Percentiles rank a stretch among this genome's conserved stretches.
phyloP scores from a whole-genome alignment of 1,139 yeast species.

The Debaryomyces sp. region DNA sequence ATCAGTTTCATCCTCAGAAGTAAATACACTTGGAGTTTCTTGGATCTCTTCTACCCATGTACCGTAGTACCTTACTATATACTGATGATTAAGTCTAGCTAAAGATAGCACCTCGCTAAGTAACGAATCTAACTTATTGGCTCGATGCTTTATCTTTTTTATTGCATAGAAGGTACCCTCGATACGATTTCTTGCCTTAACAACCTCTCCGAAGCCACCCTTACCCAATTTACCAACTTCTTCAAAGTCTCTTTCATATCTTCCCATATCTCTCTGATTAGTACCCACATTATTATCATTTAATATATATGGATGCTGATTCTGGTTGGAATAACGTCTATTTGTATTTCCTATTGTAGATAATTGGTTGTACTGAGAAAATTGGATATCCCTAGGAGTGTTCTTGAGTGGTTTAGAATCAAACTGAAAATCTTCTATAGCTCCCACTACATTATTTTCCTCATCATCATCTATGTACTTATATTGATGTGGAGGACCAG shows the following conservation, averaged over 20 bases:
- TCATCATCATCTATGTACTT: slow-evolving; percentile 1
- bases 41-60: slow-evolving; percentile 89
- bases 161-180: slow-evolving; percentile 96
- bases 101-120: slow-evolving; percentile 89
- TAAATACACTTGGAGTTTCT: slow-evolving; percentile 12
- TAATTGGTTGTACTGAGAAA: neutral
- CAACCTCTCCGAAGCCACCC: slow-evolving; percentile 98
- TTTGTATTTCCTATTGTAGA: slow-evolving; percentile 1
- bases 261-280: slow-evolving; percentile 23
- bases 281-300: neutral
- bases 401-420: neutral
- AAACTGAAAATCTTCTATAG: neutral
- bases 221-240: slow-evolving; percentile 90
- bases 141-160: slow-evolving; percentile 84
- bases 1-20: slow-evolving; percentile 20
- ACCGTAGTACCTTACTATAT: slow-evolving; percentile 93
- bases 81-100: slow-evolving; percentile 91
- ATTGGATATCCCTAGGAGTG: neutral
- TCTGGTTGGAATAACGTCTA: slow-evolving; percentile 24
- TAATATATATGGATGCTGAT: slow-evolving; percentile 12
- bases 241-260: slow-evolving; percentile 75
- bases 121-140: slow-evolving; percentile 76
- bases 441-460: neutral
- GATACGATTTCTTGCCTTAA: slow-evolving; percentile 86
- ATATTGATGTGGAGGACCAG: neutral